phyloP scores from a whole-genome alignment of 2,329 filamentous ascomycete genomes.

The Pestalotiopsis sp. region DNA sequence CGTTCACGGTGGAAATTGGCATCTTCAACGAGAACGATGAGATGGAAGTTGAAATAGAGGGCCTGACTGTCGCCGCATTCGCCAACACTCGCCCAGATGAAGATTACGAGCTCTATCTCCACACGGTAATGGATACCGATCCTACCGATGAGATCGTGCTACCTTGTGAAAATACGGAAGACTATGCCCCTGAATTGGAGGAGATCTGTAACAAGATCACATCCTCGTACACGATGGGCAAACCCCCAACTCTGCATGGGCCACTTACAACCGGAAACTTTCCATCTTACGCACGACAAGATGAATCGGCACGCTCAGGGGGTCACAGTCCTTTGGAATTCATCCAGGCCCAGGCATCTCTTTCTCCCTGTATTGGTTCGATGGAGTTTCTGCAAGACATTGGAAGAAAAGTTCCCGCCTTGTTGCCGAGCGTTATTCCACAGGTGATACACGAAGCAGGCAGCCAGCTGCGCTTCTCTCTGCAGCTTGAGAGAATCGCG shows the following conservation, averaged over 20 bases:
- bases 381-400: conserved; percentile 32
- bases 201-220: conserved; percentile 41
- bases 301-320: background rate
- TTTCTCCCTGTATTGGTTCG: conserved; percentile 33
- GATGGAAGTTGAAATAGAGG: conserved; percentile 31
- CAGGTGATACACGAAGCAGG: conserved; percentile 34
- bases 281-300: background rate
- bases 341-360: conserved; percentile 32
- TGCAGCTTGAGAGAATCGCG: conserved; percentile 35
- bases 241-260: background rate
- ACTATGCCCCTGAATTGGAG: conserved; percentile 26
- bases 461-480: conserved; percentile 32
- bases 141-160: conserved; percentile 41
- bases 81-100: conserved; percentile 28
- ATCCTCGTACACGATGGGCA: conserved; percentile 29
- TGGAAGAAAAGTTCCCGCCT: conserved; percentile 25
- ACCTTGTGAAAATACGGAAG: background rate
- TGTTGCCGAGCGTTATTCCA: conserved; percentile 24
- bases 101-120: conserved; percentile 33
- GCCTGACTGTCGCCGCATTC: conserved; percentile 28
- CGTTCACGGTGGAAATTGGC: conserved; percentile 28
- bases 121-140: conserved; percentile 40
- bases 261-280: background rate
- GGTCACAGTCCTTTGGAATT: conserved; percentile 19
- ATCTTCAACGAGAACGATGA: conserved; percentile 30